Evolutionary conservation across 208 protist species (phyloP).

Genomic region (Balamuthia mandrillaris): DNA sequence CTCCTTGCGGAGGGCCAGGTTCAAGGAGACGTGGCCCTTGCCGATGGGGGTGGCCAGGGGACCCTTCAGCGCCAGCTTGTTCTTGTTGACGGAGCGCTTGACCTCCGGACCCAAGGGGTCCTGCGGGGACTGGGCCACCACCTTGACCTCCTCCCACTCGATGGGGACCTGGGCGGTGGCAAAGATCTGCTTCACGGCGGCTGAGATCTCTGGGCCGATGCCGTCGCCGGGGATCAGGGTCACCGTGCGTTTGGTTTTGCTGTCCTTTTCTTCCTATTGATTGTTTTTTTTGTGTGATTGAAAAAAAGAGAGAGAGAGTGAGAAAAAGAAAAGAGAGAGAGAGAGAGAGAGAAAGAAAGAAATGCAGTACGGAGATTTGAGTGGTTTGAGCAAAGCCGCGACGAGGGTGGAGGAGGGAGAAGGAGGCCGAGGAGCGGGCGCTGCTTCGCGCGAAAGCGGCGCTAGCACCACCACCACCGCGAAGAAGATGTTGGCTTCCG

Average conservation of each 20-base stretch:
- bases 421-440: too few relatives aligned
- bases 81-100: slow-evolving; percentile 49
- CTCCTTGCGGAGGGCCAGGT: slow-evolving; percentile 62
- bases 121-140: slow-evolving; percentile 30
- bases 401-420: too few relatives aligned
- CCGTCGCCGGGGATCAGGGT: slow-evolving; percentile 63
- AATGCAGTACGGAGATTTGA: too few relatives aligned
- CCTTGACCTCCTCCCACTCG: slow-evolving; percentile 55
- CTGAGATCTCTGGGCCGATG: slow-evolving; percentile 66
- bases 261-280: background rate
- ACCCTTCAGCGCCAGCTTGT: slow-evolving; percentile 60
- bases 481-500: too few relatives aligned
- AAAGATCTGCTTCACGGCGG: slow-evolving; percentile 60
- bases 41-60: slow-evolving; percentile 66
- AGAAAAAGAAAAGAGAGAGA: too few relatives aligned
- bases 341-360: too few relatives aligned
- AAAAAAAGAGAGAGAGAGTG: too few relatives aligned
- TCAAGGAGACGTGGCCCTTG: slow-evolving; percentile 66
- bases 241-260: slow-evolving; percentile 24
- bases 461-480: too few relatives aligned
- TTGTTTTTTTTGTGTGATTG: too few relatives aligned
- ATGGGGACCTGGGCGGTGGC: slow-evolving; percentile 60
- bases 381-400: too few relatives aligned
- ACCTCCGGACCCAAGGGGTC: slow-evolving; percentile 27
- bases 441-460: too few relatives aligned